Conservation (phyloP, 2,329 filamentous ascomycete genomes). For the Neopestalotiopsis rosae region DNA sequence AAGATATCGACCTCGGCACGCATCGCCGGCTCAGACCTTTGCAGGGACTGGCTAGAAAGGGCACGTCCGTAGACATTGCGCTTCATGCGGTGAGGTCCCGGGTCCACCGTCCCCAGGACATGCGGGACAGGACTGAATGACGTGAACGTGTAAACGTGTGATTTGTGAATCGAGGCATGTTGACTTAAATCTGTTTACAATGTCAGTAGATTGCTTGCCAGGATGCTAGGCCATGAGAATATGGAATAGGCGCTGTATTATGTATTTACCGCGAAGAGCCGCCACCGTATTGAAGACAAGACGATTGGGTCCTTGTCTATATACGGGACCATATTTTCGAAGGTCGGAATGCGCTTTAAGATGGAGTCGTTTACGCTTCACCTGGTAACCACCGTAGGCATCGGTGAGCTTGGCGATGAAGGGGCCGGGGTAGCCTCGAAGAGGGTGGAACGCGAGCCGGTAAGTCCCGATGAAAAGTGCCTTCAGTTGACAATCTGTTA, state of each 20-base stretch:
- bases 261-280: constrained; percentile 26
- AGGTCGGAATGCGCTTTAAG: not conserved
- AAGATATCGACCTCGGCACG: constrained; percentile 12
- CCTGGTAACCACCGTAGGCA: constrained; percentile 12
- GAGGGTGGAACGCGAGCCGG: constrained; percentile 8
- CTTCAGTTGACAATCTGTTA: not conserved
- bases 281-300: constrained; percentile 27
- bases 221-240: not conserved
- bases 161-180: constrained; percentile 24
- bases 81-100: constrained; percentile 12
- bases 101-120: constrained; percentile 5
- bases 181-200: constrained; percentile 23
- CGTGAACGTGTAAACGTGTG: constrained; percentile 24
- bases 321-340: constrained; percentile 22
- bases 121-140: constrained; percentile 20
- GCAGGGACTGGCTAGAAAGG: constrained; percentile 13
- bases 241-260: constrained; percentile 21
- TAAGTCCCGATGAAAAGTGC: not conserved
- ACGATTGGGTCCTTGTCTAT: constrained; percentile 25
- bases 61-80: constrained; percentile 9
- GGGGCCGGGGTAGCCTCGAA: constrained; percentile 7
- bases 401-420: constrained; percentile 13
- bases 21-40: constrained; percentile 13
- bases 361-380: not conserved
- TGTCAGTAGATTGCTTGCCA: constrained; percentile 11